phyloP scores from a whole-genome alignment of 2,329 filamentous ascomycete species.

The Westerdykella ornata region DNA sequence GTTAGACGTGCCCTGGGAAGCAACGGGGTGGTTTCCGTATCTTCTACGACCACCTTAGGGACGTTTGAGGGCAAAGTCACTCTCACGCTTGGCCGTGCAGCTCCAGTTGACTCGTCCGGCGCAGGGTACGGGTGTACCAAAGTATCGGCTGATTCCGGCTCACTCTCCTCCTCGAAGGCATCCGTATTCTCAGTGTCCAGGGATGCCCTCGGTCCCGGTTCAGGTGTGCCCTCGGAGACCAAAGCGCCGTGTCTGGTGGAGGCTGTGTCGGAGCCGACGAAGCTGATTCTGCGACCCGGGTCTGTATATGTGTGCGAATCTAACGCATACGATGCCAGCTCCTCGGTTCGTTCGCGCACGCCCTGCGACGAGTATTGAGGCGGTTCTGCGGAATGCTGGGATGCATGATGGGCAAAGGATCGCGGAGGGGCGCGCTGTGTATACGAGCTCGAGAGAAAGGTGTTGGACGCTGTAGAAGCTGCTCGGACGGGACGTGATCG shows the following conservation, averaged over 20 bases:
- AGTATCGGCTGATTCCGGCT: constrained; percentile 48
- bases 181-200: constrained; percentile 40
- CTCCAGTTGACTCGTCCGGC: constrained; percentile 1
- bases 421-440: constrained; percentile 54
- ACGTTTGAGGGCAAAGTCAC: background rate
- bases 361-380: constrained; percentile 66
- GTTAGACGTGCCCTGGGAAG: constrained; percentile 31
- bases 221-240: constrained; percentile 11
- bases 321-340: constrained; percentile 76
- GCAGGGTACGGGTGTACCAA: constrained; percentile 9
- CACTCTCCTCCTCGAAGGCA: constrained; percentile 56
- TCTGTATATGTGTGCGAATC: constrained; percentile 30
- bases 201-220: constrained; percentile 20
- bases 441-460: constrained; percentile 25
- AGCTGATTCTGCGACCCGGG: constrained; percentile 20
- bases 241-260: constrained; percentile 10
- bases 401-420: constrained; percentile 63
- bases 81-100: background rate
- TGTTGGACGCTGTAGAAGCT: constrained; percentile 9
- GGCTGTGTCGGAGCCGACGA: constrained; percentile 19
- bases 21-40: constrained; percentile 33
- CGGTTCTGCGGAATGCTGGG: constrained; percentile 58
- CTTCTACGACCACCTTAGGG: constrained; percentile 24
- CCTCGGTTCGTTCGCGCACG: constrained; percentile 79
- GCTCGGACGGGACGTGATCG: constrained; percentile 24